phyloP scores from a whole-genome alignment of 148 eudicot species.

The Camellia lanceoleosa region DNA sequence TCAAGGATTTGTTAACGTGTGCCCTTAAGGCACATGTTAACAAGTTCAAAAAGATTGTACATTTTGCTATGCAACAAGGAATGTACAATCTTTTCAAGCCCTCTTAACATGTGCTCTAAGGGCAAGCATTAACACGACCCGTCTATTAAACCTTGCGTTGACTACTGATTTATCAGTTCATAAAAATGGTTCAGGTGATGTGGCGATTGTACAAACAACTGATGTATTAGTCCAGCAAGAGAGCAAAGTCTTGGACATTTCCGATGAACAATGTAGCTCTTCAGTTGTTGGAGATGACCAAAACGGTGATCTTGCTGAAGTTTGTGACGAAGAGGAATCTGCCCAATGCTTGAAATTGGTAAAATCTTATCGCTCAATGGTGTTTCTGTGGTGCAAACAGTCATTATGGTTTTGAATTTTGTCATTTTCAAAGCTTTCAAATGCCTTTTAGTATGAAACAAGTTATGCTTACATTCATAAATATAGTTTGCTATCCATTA shows the following conservation, averaged over 20 bases:
- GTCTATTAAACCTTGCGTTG: background rate
- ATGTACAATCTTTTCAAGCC: no score
- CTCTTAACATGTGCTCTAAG: no score
- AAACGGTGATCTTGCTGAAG: slow-evolving; percentile 26
- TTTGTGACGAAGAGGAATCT: slow-evolving; percentile 26
- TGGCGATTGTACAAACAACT: slow-evolving; percentile 28
- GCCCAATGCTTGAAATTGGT: slow-evolving; percentile 37
- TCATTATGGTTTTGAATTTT: background rate
- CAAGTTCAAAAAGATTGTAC: no score
- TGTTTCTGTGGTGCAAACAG: background rate
- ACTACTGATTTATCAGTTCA: background rate
- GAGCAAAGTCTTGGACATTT: slow-evolving; percentile 20
- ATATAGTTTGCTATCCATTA: background rate
- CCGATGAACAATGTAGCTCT: slow-evolving; percentile 27
- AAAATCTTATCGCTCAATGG: slow-evolving; percentile 11
- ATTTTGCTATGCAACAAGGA: no score
- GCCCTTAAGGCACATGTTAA: no score
- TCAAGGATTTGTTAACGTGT: background rate
- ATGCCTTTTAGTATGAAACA: background rate
- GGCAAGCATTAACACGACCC: no score
- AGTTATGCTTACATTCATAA: background rate
- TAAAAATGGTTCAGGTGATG: slow-evolving; percentile 29
- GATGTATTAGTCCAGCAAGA: slow-evolving; percentile 31
- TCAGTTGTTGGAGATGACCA: slow-evolving; percentile 18
- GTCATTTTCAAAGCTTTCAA: background rate